phyloP scores from a whole-genome alignment of 2,329 filamentous ascomycete species.

The Sphaerostilbella broomeana region DNA sequence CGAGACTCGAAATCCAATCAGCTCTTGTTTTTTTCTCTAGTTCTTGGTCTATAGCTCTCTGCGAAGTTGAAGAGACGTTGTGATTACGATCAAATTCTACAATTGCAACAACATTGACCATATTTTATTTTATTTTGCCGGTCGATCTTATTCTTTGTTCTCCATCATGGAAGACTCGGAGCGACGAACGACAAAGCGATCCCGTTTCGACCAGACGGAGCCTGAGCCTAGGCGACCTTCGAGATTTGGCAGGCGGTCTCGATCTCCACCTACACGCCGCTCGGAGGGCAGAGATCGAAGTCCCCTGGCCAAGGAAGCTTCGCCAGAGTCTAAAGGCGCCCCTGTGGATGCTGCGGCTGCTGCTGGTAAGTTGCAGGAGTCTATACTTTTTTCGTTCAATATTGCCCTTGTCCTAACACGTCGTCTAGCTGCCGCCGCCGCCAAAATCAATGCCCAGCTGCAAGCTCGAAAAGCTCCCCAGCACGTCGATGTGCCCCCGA shows the following conservation, averaged over 20 bases:
- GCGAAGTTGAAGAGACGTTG: no score
- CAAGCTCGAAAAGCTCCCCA: slow-evolving; percentile 85
- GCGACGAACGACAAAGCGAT: slow-evolving; percentile 68
- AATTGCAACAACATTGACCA: no score
- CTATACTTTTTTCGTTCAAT: no score
- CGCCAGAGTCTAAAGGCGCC: slow-evolving; percentile 41
- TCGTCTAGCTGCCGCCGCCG: slow-evolving; percentile 71
- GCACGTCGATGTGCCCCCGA: slow-evolving; percentile 81
- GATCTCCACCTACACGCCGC: slow-evolving; percentile 65
- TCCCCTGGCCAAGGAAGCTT: slow-evolving; percentile 50
- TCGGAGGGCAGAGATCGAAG: slow-evolving; percentile 76
- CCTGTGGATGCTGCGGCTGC: slow-evolving; percentile 66
- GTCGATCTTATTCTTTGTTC: neutral
- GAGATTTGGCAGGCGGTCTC: slow-evolving; percentile 86
- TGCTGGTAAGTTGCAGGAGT: slow-evolving; percentile 53
- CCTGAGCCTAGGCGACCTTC: slow-evolving; percentile 69
- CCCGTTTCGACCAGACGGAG: slow-evolving; percentile 89
- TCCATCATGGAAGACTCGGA: slow-evolving; percentile 65
- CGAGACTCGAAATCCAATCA: no score
- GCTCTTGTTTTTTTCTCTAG: no score
- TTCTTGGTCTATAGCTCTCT: no score
- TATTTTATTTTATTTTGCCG: no score
- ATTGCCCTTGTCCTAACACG: no score
- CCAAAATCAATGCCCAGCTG: slow-evolving; percentile 75
- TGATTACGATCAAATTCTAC: no score